Evolutionary conservation across 371 early-diverging fungal species (phyloP).

Genomic region (Quaeritorhiza haematococci): DNA sequence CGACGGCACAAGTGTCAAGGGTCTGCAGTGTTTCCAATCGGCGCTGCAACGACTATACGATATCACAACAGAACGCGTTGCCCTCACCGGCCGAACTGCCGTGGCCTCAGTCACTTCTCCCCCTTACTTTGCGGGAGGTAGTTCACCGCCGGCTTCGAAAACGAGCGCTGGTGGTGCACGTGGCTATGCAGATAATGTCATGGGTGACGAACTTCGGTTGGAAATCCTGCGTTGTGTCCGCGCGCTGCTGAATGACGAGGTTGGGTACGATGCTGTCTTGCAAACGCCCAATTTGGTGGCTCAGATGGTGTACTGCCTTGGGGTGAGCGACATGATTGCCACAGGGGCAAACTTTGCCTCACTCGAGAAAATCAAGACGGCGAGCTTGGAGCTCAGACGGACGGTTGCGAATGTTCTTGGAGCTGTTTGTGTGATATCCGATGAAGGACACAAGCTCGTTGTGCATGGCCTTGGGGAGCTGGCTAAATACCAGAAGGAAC

Average conservation of each 20-base stretch:
- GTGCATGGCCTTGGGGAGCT: slow-evolving; percentile 7
- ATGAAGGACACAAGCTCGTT: slow-evolving; percentile 15
- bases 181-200: slow-evolving; percentile 23
- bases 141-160: too few species aligned
- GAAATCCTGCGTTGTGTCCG: slow-evolving; percentile 23
- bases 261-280: slow-evolving; percentile 20
- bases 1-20: slow-evolving; percentile 7
- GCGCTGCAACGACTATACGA: slow-evolving; percentile 18
- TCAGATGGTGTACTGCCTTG: slow-evolving; percentile 22
- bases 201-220: slow-evolving; percentile 24
- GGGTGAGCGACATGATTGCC: slow-evolving; percentile 1
- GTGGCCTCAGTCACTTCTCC: too few species aligned
- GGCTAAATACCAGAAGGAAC: slow-evolving; percentile 6
- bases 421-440: slow-evolving; percentile 26
- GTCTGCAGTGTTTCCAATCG: slow-evolving; percentile 15
- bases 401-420: slow-evolving; percentile 20
- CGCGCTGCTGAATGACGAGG: slow-evolving; percentile 20
- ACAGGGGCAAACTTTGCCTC: background rate
- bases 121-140: too few species aligned
- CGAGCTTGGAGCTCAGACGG: slow-evolving; percentile 13
- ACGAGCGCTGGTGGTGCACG: background rate
- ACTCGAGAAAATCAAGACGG: slow-evolving; percentile 8
- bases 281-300: slow-evolving; percentile 11
- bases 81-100: too few species aligned
- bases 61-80: too few species aligned